phyloP scores from a whole-genome alignment of 1,139 yeast genomes.

The Casaregolazyma lundiana region DNA sequence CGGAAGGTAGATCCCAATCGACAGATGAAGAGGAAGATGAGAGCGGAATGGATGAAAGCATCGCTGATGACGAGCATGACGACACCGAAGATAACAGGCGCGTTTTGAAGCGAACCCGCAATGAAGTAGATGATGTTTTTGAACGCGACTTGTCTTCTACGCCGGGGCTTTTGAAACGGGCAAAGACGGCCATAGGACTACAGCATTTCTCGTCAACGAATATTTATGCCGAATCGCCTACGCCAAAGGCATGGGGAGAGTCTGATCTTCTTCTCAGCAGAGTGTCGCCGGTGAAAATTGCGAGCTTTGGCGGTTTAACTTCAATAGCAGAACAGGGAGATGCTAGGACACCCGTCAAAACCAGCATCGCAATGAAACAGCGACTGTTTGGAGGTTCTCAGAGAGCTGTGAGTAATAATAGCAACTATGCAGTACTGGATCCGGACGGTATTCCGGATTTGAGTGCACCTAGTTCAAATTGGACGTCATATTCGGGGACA shows the following conservation, averaged over 20 bases:
- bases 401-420: not conserved
- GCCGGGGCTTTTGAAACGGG: slow-evolving; percentile 26
- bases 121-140: slow-evolving; percentile 8
- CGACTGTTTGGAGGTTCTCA: not conserved
- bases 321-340: not conserved
- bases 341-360: slow-evolving; percentile 1
- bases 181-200: slow-evolving; percentile 36
- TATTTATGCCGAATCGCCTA: slow-evolving; percentile 20
- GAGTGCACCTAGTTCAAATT: slow-evolving; percentile 15
- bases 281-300: not conserved
- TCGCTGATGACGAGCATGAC: slow-evolving; percentile 8
- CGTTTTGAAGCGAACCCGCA: slow-evolving; percentile 5
- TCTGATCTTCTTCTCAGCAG: slow-evolving; percentile 6
- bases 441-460: slow-evolving; percentile 16
- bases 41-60: slow-evolving; percentile 16
- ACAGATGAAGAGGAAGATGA: slow-evolving; percentile 14
- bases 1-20: slow-evolving; percentile 6
- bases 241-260: slow-evolving; percentile 13
- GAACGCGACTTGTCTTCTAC: slow-evolving; percentile 9
- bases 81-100: not conserved
- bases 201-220: slow-evolving; percentile 26
- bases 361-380: slow-evolving; percentile 6
- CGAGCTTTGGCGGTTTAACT: not conserved
- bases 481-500: slow-evolving; percentile 11
- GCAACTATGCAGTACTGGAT: slow-evolving; percentile 11